Base-by-base conservation (phyloP, 2,329 filamentous ascomycete species). In the Mycogone perniciosa region DNA sequence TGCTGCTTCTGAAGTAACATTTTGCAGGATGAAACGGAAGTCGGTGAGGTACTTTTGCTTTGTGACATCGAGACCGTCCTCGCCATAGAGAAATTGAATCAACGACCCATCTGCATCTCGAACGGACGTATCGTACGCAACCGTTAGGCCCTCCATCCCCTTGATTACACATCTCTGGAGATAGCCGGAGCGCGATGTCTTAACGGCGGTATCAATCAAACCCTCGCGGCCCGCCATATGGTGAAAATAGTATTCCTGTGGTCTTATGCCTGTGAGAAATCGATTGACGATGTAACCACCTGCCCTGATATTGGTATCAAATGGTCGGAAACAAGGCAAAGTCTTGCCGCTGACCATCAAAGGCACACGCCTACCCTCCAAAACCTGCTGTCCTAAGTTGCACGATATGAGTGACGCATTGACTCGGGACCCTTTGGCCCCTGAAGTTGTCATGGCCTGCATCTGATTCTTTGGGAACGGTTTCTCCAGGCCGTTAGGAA, bases 241-340 rank as follows among this genome's bases (percentile, higher is more conserved):
- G 80, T 99, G 93, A 76, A 99, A 99, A 68, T 92, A 99, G 69
- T 96, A 99, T 67, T 99, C 95, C 64, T 99, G 93, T 4, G 93
- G 93, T 49, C 92, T 84, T 55, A 99, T 93, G 54, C 93, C 93
- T 27, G 95, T 99, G 76, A 99, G 86, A 80, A 99, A 99, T 66
- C 93, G 89, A 64, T 95, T 89, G 45, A 88, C 87, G 57, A 99
- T 88, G 70, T 95, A 99, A 13, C 93, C 93, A 62, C 91, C 91
- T 46, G 93, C 93, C 59, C 90, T 80, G 6, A 95, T 80, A 58
- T 90, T 83, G 1, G 91, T 92, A 60, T 99, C 93, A 62, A 87
- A 97, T 1, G 91, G 88, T 62, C 84, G 87, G 73, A 97, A 99
- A 62, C 91, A 96, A 5, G 93, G 93, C 52, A 99, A 67, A 4